phyloP scores from a whole-genome alignment of 1,139 yeast genomes.

The Hansenula lynferdii region DNA sequence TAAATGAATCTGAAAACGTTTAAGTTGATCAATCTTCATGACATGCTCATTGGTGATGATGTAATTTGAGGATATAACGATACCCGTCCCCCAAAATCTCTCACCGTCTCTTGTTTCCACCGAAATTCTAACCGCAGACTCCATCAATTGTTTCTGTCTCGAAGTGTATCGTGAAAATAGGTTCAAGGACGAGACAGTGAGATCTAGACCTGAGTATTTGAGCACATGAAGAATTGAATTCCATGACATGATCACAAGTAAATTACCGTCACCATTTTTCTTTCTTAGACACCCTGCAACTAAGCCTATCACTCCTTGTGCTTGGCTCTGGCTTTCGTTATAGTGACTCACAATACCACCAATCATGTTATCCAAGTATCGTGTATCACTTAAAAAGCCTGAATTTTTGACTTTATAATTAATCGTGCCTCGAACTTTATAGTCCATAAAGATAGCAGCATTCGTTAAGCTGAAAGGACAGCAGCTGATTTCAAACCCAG shows the following conservation, averaged over 20 bases:
- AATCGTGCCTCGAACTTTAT: slow-evolving; percentile 41
- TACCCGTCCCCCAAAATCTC: slow-evolving; percentile 43
- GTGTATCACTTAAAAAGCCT: slow-evolving; percentile 44
- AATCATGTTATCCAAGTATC: slow-evolving; percentile 60
- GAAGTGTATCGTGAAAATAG: no score
- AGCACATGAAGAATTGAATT: slow-evolving; percentile 20
- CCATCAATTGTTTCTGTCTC: no score
- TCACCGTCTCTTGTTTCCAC: slow-evolving; percentile 19
- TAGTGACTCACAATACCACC: slow-evolving; percentile 46
- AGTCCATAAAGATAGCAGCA: slow-evolving; percentile 49
- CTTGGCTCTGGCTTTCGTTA: neutral
- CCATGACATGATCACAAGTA: slow-evolving; percentile 51
- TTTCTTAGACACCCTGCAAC: slow-evolving; percentile 48
- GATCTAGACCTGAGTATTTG: slow-evolving; percentile 3
- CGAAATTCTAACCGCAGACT: slow-evolving; percentile 21
- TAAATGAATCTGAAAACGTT: slow-evolving; percentile 6
- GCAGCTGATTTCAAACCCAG: slow-evolving; percentile 29
- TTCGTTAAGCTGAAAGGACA: slow-evolving; percentile 59
- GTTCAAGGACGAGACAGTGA: no score
- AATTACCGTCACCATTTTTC: slow-evolving; percentile 57
- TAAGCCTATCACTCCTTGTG: slow-evolving; percentile 38
- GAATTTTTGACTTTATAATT: slow-evolving; percentile 28
- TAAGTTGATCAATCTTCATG: slow-evolving; percentile 17
- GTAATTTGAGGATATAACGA: slow-evolving; percentile 28
- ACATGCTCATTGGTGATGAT: slow-evolving; percentile 45